phyloP scores from a whole-genome alignment of 257 asterid species.

The Nyctanthes arbortristis region DNA sequence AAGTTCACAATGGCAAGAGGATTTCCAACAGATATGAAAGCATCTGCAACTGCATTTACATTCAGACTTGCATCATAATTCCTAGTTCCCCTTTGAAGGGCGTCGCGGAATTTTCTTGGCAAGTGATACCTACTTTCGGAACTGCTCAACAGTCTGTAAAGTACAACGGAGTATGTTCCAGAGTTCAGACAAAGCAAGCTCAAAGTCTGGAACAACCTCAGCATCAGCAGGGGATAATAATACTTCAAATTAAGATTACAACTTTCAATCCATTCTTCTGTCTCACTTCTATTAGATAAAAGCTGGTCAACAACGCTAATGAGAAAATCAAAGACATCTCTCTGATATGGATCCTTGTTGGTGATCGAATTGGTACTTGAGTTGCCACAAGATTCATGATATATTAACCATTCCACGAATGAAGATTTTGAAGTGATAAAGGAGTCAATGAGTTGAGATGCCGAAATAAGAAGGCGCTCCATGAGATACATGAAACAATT shows the following conservation, averaged over 20 bases:
- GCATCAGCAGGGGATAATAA: slow-evolving; percentile 44
- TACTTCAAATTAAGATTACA: slow-evolving; percentile 4
- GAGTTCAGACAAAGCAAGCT: slow-evolving; percentile 48
- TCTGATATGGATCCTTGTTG: neutral
- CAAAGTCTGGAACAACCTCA: slow-evolving; percentile 45
- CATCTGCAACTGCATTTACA: slow-evolving; percentile 35
- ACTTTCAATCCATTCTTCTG: slow-evolving; percentile 34
- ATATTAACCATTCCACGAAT: slow-evolving; percentile 43
- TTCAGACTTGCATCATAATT: neutral
- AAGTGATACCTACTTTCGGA: slow-evolving; percentile 22
- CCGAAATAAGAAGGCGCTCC: slow-evolving; percentile 51
- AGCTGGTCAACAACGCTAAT: slow-evolving; percentile 20
- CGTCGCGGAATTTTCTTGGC: slow-evolving; percentile 36
- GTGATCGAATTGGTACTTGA: slow-evolving; percentile 18
- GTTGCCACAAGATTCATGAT: slow-evolving; percentile 22
- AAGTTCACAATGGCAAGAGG: slow-evolving; percentile 47
- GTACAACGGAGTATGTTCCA: slow-evolving; percentile 15
- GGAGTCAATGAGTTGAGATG: slow-evolving; percentile 39
- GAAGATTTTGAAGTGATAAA: slow-evolving; percentile 54
- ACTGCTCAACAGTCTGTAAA: slow-evolving; percentile 13
- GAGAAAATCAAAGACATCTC: slow-evolving; percentile 17
- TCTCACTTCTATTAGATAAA: slow-evolving; percentile 5
- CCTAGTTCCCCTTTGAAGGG: slow-evolving; percentile 22
- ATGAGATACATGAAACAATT: slow-evolving; percentile 55
- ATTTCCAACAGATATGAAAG: slow-evolving; percentile 43